A percentile compares a stretch with the other conserved stretches of the same genome.
Conservation (phyloP, 352 stramenopile genomes). For the Thalassiosira livingstoniorum region DNA sequence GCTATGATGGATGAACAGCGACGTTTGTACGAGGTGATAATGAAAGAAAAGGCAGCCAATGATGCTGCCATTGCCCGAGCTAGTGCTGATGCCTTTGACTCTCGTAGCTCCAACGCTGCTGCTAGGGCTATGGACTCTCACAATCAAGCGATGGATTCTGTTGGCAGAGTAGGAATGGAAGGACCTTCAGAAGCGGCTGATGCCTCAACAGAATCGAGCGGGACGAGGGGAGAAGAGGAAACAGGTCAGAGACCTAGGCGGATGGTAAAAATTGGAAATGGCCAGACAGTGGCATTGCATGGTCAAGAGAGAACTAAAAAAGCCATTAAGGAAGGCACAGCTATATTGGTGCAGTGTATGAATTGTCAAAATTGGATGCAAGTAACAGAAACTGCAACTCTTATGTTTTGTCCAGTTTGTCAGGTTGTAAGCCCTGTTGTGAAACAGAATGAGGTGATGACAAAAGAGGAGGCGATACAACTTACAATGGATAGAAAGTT, state of each 20-base stretch:
- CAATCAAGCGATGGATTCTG: slow-evolving; percentile 15
- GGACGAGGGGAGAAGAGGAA: slow-evolving; percentile 3
- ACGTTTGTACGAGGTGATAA: slow-evolving; percentile 74
- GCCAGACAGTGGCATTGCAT: slow-evolving; percentile 70
- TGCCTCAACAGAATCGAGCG: neutral
- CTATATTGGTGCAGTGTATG: slow-evolving; percentile 76
- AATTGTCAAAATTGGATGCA: slow-evolving; percentile 84
- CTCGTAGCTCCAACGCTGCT: slow-evolving; percentile 49
- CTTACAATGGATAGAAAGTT: slow-evolving; percentile 77
- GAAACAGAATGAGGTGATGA: slow-evolving; percentile 56
- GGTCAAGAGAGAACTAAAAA: slow-evolving; percentile 72
- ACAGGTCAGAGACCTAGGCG: neutral
- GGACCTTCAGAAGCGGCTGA: neutral
- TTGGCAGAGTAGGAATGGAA: slow-evolving; percentile 6
- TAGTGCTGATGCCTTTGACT: slow-evolving; percentile 73
- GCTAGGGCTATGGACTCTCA: slow-evolving; percentile 37
- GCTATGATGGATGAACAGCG: slow-evolving; percentile 77
- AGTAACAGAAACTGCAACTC: slow-evolving; percentile 67
- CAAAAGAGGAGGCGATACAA: slow-evolving; percentile 72
- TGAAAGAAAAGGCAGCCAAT: slow-evolving; percentile 67
- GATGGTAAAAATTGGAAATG: slow-evolving; percentile 65
- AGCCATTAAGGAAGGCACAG: slow-evolving; percentile 75
- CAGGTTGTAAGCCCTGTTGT: slow-evolving; percentile 69
- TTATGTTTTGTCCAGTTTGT: slow-evolving; percentile 83
- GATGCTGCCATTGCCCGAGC: slow-evolving; percentile 45